Evolutionary conservation across 345 rosid genomes (phyloP).

Genomic region (Citrus medica): DNA sequence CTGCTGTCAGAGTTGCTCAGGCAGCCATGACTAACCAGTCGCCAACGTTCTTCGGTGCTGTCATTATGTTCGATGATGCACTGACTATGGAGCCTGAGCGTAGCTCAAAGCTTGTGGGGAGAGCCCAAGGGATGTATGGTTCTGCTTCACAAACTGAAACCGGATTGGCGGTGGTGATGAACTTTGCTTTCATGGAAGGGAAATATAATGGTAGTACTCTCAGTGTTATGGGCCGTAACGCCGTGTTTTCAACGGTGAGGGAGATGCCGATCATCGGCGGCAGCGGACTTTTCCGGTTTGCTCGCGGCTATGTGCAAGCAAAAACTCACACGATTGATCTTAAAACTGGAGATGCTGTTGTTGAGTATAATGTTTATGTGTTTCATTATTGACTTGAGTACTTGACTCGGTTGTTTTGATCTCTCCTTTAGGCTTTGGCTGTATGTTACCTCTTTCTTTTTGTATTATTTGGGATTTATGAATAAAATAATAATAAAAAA

Average conservation of each 20-base stretch:
- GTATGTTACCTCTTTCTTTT: background rate
- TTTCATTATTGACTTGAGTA: constrained; percentile 19
- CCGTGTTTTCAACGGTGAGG: constrained; percentile 6
- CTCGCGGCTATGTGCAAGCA: constrained; percentile 29
- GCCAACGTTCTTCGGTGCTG: constrained; percentile 11
- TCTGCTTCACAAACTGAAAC: constrained; percentile 6
- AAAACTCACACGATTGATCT: constrained; percentile 19
- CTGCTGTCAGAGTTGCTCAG: constrained; percentile 22
- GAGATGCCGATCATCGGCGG: constrained; percentile 33
- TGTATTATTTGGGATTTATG: no score
- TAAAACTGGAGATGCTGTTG: constrained; percentile 20
- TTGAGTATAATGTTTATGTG: constrained; percentile 25
- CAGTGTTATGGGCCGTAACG: constrained; percentile 24
- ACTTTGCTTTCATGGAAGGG: constrained; percentile 28
- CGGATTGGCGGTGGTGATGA: constrained; percentile 24
- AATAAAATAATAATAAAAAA: no score
- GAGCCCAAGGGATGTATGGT: constrained; percentile 29
- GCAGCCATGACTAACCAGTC: constrained; percentile 17
- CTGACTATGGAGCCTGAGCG: constrained; percentile 17
- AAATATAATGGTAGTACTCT: constrained; percentile 33
- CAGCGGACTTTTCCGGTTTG: constrained; percentile 28
- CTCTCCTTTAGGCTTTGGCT: background rate
- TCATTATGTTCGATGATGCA: constrained; percentile 20
- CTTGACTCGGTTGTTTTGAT: no score
- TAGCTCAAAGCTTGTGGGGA: constrained; percentile 18